These are phyloP conservation scores for Aspergillus melleus DNA, from an alignment of 2,329 filamentous ascomycete species.

Conservation along the genomic window DNA sequence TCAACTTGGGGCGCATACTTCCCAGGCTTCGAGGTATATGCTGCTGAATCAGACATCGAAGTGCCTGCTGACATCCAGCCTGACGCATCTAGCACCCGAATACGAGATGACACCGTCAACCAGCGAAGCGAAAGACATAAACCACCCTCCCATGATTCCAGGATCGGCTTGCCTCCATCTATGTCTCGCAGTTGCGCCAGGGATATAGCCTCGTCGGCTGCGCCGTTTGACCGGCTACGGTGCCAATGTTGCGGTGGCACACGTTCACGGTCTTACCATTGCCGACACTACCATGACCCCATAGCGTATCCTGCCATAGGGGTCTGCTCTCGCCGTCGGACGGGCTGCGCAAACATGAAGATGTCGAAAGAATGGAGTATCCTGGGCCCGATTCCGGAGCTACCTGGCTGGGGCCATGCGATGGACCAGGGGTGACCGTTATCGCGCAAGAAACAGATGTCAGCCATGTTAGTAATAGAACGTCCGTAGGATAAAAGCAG, in stretches of 20 bases:
- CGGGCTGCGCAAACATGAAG: slow-evolving; percentile 2
- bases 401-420: not conserved
- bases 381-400: not conserved
- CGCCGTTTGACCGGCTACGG: slow-evolving; percentile 4
- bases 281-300: slow-evolving; percentile 1
- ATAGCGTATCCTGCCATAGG: slow-evolving; percentile 4
- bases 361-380: slow-evolving; percentile 1
- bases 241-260: slow-evolving; percentile 8
- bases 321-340: slow-evolving; percentile 7
- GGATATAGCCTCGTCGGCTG: slow-evolving; percentile 4
- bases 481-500: not conserved
- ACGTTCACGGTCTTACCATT: slow-evolving; percentile 6
- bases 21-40: slow-evolving; percentile 4
- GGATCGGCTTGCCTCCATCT: slow-evolving; percentile 3
- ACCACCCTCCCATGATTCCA: not conserved
- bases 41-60: slow-evolving; percentile 4
- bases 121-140: slow-evolving; percentile 5
- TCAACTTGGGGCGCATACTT: slow-evolving; percentile 3
- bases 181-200: not conserved
- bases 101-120: slow-evolving; percentile 3
- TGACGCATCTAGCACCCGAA: slow-evolving; percentile 2
- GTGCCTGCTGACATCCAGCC: slow-evolving; percentile 6
- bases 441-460: not conserved
- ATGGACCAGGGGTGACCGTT: not conserved
- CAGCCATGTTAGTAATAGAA: not conserved